These are phyloP conservation scores for Penicillium robsamsonii DNA, from an alignment of 495 filamentous ascomycete genomes.

Conservation along the genomic window DNA sequence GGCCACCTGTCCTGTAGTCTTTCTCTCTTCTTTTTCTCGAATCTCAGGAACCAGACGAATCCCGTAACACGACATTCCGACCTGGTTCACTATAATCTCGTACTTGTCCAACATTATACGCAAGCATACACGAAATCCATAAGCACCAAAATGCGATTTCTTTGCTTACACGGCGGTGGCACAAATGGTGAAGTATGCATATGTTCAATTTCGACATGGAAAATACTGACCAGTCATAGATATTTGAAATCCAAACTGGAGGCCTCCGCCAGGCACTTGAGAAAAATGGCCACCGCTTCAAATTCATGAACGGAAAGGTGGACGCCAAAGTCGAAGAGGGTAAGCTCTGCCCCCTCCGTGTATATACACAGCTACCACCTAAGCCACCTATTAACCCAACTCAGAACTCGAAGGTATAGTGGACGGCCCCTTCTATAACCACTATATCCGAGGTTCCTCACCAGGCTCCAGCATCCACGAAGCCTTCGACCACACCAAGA, in stretches of 20 bases:
- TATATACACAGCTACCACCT: neutral
- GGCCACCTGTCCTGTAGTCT: neutral
- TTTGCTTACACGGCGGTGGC: slow-evolving; percentile 41
- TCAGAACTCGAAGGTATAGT: slow-evolving; percentile 38
- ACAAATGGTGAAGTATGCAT: slow-evolving; percentile 37
- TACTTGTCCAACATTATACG: neutral
- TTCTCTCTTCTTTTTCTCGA: neutral
- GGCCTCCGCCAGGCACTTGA: slow-evolving; percentile 34
- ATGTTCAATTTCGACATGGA: neutral
- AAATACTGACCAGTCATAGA: slow-evolving; percentile 23
- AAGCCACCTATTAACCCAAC: neutral
- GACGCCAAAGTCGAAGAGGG: slow-evolving; percentile 30
- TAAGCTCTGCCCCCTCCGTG: slow-evolving; percentile 11
- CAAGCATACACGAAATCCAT: neutral
- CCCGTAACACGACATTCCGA: neutral
- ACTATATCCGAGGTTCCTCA: slow-evolving; percentile 29
- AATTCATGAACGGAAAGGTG: slow-evolving; percentile 34
- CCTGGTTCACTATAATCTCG: too few relatives aligned
- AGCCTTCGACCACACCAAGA: slow-evolving; percentile 34
- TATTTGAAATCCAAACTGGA: slow-evolving; percentile 44
- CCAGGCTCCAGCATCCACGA: slow-evolving; percentile 29
- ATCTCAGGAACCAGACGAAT: neutral
- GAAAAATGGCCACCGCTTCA: slow-evolving; percentile 35
- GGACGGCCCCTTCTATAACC: slow-evolving; percentile 40
- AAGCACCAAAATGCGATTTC: slow-evolving; percentile 33